Base-by-base conservation (phyloP, 202 grass and related monocot genomes). In the Digitaria exilis region DNA sequence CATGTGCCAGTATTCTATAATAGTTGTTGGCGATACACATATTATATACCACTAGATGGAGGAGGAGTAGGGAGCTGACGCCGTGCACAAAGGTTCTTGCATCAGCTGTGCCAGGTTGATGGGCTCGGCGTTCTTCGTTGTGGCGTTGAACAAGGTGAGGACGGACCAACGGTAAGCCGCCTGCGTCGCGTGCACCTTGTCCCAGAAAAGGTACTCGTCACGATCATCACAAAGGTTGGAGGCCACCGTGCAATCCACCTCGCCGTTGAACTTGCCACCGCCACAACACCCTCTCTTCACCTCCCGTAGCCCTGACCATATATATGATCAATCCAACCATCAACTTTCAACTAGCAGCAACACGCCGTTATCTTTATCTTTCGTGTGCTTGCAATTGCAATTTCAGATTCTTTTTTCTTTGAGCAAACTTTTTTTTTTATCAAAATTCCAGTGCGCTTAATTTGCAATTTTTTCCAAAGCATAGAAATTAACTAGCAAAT, bases 171-270 rank as follows among this genome's bases (percentile, higher is more conserved):
- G 80, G 62, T 87, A 82, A 0, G 88, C 75, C 0, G 77, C 85
- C 12, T 97, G 69, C 12, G 85, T 94, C 1, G 74, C 80, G 69
- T 97, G 94, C 50, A 87, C 63, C 19, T 9, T 18, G 76, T 97
- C 94, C 94, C 94, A 97, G 67, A 94, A 97, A 5, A 97, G 31
- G 52, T 87, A 89, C 4, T 69, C 35, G 41, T 59, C 62, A 1
- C 94, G 91, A n/a, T 97, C 54, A 2, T 14, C 30, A 6, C 94
- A 97, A 1, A 80, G 81, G 9, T 52, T 61, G 0, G 83, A 10
- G 7, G 30, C 79, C 25, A 19, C 57, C 18, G 77, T 18, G 65
- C 85, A 91, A 5, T 14, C 30, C 1, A 56, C 29, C 78, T 87
- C 69, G 6, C 71, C 84, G 37, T 91, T 91, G 50, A 91, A 80